Conservation (phyloP, 2,329 filamentous ascomycete species). For the Kalaharituber pfeilii region DNA sequence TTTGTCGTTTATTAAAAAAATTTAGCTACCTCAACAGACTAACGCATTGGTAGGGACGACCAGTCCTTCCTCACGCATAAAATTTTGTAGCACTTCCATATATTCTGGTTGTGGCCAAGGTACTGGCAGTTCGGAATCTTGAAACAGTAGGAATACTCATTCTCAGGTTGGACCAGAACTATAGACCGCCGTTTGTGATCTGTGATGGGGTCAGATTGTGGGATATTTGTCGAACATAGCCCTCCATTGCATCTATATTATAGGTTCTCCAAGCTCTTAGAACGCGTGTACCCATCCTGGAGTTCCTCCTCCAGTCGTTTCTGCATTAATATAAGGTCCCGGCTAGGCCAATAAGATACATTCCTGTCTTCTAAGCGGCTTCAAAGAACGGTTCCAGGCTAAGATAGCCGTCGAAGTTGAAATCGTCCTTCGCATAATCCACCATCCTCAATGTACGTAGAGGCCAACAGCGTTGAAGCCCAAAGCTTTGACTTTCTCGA, state of each 20-base stretch:
- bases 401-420: conserved; percentile 54
- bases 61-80: conserved; percentile 49
- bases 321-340: conserved; percentile 27
- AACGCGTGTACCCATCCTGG: conserved; percentile 54
- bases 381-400: conserved; percentile 58
- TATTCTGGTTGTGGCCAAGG: conserved; percentile 44
- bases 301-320: conserved; percentile 58
- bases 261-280: conserved; percentile 18
- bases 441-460: conserved; percentile 64
- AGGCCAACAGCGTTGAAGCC: conserved; percentile 68
- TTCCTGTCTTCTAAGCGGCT: conserved; percentile 52
- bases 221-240: conserved; percentile 36
- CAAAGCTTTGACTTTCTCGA: conserved; percentile 67
- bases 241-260: conserved; percentile 19
- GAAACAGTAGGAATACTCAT: conserved; percentile 45
- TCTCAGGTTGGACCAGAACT: conserved; percentile 64
- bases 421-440: conserved; percentile 54
- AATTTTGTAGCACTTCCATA: conserved; percentile 52
- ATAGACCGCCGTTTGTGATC: conserved; percentile 71
- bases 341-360: conserved; percentile 52
- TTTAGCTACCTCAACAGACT: too few relatives aligned
- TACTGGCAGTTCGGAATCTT: conserved; percentile 4
- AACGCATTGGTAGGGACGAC: conserved; percentile 57
- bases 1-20: too few relatives aligned
- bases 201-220: conserved; percentile 54